Base-by-base conservation (phyloP, 1,284 basidiomycete species). In the Ganoderma boninense region DNA sequence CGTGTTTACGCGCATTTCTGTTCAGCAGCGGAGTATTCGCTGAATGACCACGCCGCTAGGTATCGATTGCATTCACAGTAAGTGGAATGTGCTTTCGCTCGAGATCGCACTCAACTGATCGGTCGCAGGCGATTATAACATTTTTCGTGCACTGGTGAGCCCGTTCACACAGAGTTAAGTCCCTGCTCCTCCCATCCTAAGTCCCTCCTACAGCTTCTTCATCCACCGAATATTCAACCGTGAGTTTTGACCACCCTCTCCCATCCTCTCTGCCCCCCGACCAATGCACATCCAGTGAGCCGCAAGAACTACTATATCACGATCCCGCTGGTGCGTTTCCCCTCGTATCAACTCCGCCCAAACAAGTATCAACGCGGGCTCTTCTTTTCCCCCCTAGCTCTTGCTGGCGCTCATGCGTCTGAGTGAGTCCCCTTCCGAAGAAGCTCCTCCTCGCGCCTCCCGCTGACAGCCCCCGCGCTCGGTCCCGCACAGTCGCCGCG, bases 271-370 rank as follows among this genome's bases (percentile, higher is more conserved):
- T 11, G 16, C 43, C 20, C 40, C 40, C 7, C 1, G 18, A 49
- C 43, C 26, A 32, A 64, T 18, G 8, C 29, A 38, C 29, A 13
- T 23, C 44, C 68, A 84, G 84, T 86, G 59, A 85, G 85, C 79
- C 80, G 78, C 65, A 70, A 77, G 18, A 85, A 83, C 57, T 80
- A 74, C 77, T 76, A 75, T 20, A 75, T 86, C 65, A 80, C 81
- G 3, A 64, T 74, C 5, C 82, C 84, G 0, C 81, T 87, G 43
- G 86, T 86, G 84, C 69, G 20, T 52, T 20, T n/a, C n/a, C n/a
- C n/a, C n/a, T n/a, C n/a, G n/a, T n/a, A n/a, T n/a, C n/a, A n/a
- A n/a, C n/a, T n/a, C n/a, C n/a, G 7, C 38, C 38, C 23, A 23
- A 29, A 38, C 40, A 42, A 11, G 20, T 13, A 40, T 62, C 40